phyloP scores from a whole-genome alignment of 2,329 filamentous ascomycete genomes.

The Hypomyces perniciosus region DNA sequence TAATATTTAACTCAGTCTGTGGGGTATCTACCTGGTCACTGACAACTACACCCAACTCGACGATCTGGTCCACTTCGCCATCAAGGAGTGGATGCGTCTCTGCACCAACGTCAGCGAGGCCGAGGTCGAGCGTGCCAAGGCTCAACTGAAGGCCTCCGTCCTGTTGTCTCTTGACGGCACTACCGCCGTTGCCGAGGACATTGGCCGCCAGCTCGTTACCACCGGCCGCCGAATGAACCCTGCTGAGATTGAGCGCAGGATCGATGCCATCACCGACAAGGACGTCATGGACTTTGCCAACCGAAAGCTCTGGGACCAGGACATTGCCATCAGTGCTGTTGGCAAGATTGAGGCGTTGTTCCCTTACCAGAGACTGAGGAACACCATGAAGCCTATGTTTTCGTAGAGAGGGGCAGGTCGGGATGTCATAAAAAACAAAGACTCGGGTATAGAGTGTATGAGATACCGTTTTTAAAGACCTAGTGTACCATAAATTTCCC shows the following conservation, averaged over 20 bases:
- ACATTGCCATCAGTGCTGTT: constrained; percentile 88
- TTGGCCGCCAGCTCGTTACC: constrained; percentile 96
- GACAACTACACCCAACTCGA: constrained; percentile 84
- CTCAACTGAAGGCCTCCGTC: constrained; percentile 97
- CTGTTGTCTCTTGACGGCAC: constrained; percentile 96
- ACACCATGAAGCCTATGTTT: constrained; percentile 81
- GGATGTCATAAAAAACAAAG: constrained; percentile 30
- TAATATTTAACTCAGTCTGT: constrained; percentile 60
- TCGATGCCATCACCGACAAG: constrained; percentile 86
- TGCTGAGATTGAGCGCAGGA: constrained; percentile 88
- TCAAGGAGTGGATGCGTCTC: constrained; percentile 96
- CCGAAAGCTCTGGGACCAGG: constrained; percentile 95
- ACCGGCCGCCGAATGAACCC: constrained; percentile 88
- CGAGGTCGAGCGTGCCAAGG: constrained; percentile 97
- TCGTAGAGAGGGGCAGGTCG: constrained; percentile 28
- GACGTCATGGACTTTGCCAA: constrained; percentile 96
- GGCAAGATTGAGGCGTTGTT: constrained; percentile 83
- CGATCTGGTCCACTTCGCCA: constrained; percentile 95
- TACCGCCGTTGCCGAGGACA: constrained; percentile 95
- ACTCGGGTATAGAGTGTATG: constrained; percentile 51
- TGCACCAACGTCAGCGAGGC: constrained; percentile 81
- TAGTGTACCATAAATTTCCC: constrained; percentile 50
- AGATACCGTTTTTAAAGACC: constrained; percentile 45
- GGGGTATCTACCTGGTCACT: constrained; percentile 98
- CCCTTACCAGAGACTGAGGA: constrained; percentile 72